Evolutionary conservation across 2,329 filamentous ascomycete species (phyloP).

Genomic region (Paecilomyces niveus): DNA sequence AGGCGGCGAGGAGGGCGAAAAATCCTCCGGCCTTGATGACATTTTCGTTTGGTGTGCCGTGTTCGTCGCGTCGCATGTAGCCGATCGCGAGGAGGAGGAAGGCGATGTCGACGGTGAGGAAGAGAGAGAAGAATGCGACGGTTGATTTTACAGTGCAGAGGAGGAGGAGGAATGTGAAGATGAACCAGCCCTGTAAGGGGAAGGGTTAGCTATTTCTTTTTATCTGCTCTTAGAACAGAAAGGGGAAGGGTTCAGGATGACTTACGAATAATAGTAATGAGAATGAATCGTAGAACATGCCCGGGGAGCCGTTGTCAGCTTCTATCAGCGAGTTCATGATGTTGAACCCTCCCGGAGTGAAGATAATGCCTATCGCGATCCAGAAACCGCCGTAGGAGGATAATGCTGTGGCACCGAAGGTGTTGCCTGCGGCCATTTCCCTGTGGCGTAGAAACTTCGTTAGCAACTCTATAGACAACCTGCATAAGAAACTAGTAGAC

Average conservation of each 20-base stretch:
- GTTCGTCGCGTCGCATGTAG: conserved; percentile 48
- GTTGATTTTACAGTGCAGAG: conserved; percentile 67
- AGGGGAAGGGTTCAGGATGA: background rate
- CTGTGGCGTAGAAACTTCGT: conserved; percentile 32
- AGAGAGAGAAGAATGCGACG: conserved; percentile 66
- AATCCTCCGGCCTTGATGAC: conserved; percentile 63
- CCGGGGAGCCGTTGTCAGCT: conserved; percentile 23
- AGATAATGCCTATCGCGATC: conserved; percentile 64
- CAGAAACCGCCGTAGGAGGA: conserved; percentile 75
- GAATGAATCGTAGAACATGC: conserved; percentile 49
- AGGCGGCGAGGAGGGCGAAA: conserved; percentile 68
- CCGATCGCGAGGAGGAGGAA: conserved; percentile 62
- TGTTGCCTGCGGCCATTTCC: conserved; percentile 75
- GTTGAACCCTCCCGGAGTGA: conserved; percentile 57
- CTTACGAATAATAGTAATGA: conserved; percentile 60
- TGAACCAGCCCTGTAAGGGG: conserved; percentile 58
- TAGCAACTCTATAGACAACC: background rate
- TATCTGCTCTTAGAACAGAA: background rate
- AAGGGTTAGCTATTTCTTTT: background rate
- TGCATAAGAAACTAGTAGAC: conserved; percentile 8
- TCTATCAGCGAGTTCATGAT: conserved; percentile 44
- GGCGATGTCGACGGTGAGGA: conserved; percentile 65
- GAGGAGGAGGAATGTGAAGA: conserved; percentile 67
- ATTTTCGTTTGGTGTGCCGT: conserved; percentile 29
- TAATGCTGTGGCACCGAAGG: conserved; percentile 68